A percentile compares a stretch with the other conserved stretches of the same genome.
Evolutionary conservation across 345 rosid species (phyloP).

Genomic region (Gossypium bickii): DNA sequence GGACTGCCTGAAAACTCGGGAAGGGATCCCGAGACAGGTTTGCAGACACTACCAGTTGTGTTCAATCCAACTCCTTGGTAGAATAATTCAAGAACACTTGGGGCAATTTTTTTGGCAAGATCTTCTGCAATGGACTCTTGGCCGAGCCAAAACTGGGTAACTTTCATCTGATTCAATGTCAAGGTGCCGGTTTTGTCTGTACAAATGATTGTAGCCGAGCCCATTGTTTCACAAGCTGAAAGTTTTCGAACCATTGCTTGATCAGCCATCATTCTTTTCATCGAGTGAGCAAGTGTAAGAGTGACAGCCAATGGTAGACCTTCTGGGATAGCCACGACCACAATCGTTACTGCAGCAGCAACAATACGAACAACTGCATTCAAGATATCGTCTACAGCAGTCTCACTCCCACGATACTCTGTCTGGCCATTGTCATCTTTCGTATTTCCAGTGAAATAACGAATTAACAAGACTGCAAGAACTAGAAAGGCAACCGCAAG

Average conservation of each 20-base stretch:
- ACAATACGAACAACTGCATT: slow-evolving; percentile 45
- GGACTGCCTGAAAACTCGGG: slow-evolving; percentile 62
- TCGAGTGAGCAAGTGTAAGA: slow-evolving; percentile 66
- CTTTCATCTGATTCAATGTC: slow-evolving; percentile 61
- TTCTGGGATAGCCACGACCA: slow-evolving; percentile 71
- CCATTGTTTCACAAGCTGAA: slow-evolving; percentile 70
- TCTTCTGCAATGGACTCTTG: slow-evolving; percentile 37
- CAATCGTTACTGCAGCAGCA: slow-evolving; percentile 62
- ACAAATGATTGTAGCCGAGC: slow-evolving; percentile 62
- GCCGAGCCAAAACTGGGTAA: slow-evolving; percentile 56
- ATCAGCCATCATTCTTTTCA: slow-evolving; percentile 71
- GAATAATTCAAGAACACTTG: slow-evolving; percentile 31
- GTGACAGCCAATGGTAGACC: slow-evolving; percentile 70
- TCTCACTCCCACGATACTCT: slow-evolving; percentile 37
- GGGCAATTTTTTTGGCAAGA: slow-evolving; percentile 23
- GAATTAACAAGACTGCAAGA: slow-evolving; percentile 44
- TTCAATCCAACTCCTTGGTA: slow-evolving; percentile 51
- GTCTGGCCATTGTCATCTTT: slow-evolving; percentile 30
- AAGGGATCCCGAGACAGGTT: slow-evolving; percentile 29
- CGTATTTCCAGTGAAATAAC: slow-evolving; percentile 66
- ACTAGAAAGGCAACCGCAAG: slow-evolving; percentile 56
- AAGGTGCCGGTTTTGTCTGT: slow-evolving; percentile 72
- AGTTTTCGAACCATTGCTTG: slow-evolving; percentile 72
- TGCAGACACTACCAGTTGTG: slow-evolving; percentile 45
- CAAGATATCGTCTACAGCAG: slow-evolving; percentile 34